Percentiles rank a stretch among this genome's conserved stretches.
phyloP scores from a whole-genome alignment of 164 flowering plant species.

The Sedum album region DNA sequence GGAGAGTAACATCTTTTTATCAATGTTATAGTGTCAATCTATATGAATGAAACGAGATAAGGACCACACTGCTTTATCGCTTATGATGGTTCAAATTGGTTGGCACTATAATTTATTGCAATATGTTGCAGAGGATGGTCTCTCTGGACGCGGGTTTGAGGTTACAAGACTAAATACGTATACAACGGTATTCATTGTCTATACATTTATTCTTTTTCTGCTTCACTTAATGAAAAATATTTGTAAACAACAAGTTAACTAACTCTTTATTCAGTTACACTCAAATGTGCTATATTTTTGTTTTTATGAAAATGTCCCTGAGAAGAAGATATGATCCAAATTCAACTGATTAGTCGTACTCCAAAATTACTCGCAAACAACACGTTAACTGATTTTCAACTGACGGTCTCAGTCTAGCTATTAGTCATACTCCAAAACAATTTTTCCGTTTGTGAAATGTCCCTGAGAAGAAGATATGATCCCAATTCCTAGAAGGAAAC shows the following conservation, averaged over 20 bases:
- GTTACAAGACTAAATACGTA: constrained; percentile 85
- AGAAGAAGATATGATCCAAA: no score
- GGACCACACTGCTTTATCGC: no score
- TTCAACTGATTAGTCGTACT: no score
- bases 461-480: neutral
- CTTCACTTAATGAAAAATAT: no score
- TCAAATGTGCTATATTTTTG: no score
- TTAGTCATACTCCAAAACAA: neutral
- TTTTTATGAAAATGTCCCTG: no score
- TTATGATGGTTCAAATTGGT: neutral
- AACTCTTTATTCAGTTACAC: no score
- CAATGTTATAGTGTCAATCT: neutral
- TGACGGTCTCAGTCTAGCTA: no score
- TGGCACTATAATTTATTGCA: constrained; percentile 1
- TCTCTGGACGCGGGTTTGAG: constrained; percentile 74
- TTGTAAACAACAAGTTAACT: no score
- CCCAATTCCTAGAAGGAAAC: neutral
- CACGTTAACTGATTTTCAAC: no score
- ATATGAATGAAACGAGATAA: neutral
- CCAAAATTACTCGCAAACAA: no score
- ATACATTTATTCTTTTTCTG: neutral
- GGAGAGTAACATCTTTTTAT: neutral
- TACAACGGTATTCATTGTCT: constrained; percentile 50
- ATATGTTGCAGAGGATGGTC: constrained; percentile 63
- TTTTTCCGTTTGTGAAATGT: neutral